Base-by-base conservation (phyloP, 371 early-diverging fungal species). In the Saksenaea vasiformis region DNA sequence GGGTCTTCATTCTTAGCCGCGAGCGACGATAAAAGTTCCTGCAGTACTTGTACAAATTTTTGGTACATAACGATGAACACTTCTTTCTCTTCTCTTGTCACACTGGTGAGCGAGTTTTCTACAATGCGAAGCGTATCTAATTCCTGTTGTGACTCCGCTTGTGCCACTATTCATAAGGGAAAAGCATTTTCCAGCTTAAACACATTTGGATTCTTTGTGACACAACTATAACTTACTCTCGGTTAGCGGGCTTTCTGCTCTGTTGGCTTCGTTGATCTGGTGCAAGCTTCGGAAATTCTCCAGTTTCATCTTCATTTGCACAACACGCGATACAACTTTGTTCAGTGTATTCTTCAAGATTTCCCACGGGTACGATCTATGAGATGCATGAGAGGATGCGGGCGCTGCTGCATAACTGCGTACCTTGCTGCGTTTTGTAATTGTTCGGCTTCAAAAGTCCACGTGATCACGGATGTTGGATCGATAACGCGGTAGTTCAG, bases 401-500 rank as follows among this genome's bases (percentile, higher is more conserved):
- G 47, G 17, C 17, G 9, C 8, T 11, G 15, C 11, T 14, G 14
- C 34, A 24, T 19, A 1, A 44, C 13, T 14, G 28, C 43, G 47
- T 79, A 84, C 77, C 81, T 79, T 69, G 79, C 78, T 65, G 80
- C 83, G 57, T 78, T 75, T 36, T 85, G 77, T 8, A 86, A 71
- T 28, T 84, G 85, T 19, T 84, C 79, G 2, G 73, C 57, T 55
- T 82, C 81, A 70, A 96, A 89, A 13, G 90, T 76, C 92, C 94
- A 91, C 22, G 82, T 76, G 26, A 96, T 82, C 31, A 97, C 88
- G 15, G 89, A 85, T 24, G 79, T 73, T 22, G 95, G 92, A 62
- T 94, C 94, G 58, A 97, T 84, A 4, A 98, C 87, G 47, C 95
- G 89, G 79, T 98, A 98, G 72, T 94, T 95, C 60, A 95, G 74